Conservation (phyloP, 345 rosid species). For the rapeseed (Brassica napus) region Da-Ae NC_063436.1:4666501-4667000, state of each 20-base stretch:
- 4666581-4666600: constrained; percentile 19
- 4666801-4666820: constrained; percentile 52
- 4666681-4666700: constrained; percentile 32
- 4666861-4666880: constrained; percentile 56
- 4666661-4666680: constrained; percentile 5
- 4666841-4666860: constrained; percentile 71
- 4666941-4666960: constrained; percentile 52
- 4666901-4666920: constrained; percentile 71
- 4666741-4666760: constrained; percentile 22
- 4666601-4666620: constrained; percentile 28
- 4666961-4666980: background rate
- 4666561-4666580: constrained; percentile 19
- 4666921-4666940: constrained; percentile 58
- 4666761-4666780: constrained; percentile 4
- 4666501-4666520: background rate
- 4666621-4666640: constrained; percentile 21
- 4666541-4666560: background rate
- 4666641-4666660: constrained; percentile 21
- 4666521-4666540: constrained; percentile 2
- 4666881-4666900: constrained; percentile 67
- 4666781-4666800: constrained; percentile 33
- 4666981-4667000: background rate
- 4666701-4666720: constrained; percentile 43
- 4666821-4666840: constrained; percentile 62
- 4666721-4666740: constrained; percentile 40